Conservation (phyloP, 768 basidiomycete species). For the Tremella mesenterica region DNA sequence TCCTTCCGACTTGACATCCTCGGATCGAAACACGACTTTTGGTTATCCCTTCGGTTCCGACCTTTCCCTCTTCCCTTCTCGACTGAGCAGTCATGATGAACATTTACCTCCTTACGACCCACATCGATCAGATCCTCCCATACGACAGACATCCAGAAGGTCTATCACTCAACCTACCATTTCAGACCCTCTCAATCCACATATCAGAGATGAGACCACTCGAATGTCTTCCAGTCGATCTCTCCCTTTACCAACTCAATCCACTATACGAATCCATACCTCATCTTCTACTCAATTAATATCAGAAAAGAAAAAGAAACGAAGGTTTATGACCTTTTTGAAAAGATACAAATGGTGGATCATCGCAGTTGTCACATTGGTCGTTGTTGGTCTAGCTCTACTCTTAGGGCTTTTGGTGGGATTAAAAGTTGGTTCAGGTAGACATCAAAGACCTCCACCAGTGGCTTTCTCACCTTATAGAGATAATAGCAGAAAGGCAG, state of each 20-base stretch:
- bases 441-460: constrained; percentile 3
- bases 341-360: constrained; percentile 26
- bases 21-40: constrained; percentile 7
- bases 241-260: too few species aligned
- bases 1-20: background rate
- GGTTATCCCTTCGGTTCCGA: constrained; percentile 12
- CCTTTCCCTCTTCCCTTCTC: constrained; percentile 7
- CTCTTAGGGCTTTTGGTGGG: constrained; percentile 29
- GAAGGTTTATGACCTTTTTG: constrained; percentile 12
- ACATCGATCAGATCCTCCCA: background rate
- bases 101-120: constrained; percentile 32
- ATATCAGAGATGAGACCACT: constrained; percentile 4
- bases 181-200: constrained; percentile 2
- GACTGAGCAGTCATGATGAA: constrained; percentile 9
- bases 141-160: background rate
- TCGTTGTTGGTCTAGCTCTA: constrained; percentile 25
- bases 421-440: constrained; percentile 1
- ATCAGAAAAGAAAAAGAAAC: background rate
- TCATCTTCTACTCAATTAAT: constrained; percentile 12
- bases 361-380: constrained; percentile 6
- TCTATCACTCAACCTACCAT: background rate
- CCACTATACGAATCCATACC: background rate
- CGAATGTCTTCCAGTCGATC: background rate
- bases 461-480: constrained; percentile 17
- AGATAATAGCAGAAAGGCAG: constrained; percentile 14